A percentile compares a stretch with the other conserved stretches of the same genome.
These are phyloP conservation scores for Chondrostereum purpureum DNA, from an alignment of 1,284 basidiomycete genomes.

Conservation along the genomic window DNA sequence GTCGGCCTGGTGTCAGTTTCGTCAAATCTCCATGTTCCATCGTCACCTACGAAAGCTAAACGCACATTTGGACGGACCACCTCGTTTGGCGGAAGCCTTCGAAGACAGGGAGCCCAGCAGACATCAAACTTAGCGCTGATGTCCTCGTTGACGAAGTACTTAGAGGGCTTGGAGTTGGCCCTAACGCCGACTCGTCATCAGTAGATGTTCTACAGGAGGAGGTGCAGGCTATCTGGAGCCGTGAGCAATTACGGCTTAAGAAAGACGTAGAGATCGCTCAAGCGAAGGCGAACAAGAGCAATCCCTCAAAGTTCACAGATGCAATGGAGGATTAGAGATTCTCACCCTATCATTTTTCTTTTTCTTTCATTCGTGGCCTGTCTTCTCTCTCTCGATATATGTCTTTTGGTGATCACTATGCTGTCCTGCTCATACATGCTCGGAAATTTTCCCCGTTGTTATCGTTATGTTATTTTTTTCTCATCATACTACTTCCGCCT, in stretches of 20 bases:
- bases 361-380: neutral
- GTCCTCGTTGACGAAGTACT: conserved; percentile 59
- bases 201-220: conserved; percentile 59
- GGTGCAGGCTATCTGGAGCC: conserved; percentile 59
- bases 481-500: too few species aligned
- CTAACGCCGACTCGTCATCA: conserved; percentile 20
- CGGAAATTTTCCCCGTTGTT: neutral
- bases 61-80: conserved; percentile 46
- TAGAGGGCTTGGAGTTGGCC: conserved; percentile 52
- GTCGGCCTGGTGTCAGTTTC: conserved; percentile 53
- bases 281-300: conserved; percentile 17
- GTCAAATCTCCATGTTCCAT: conserved; percentile 25
- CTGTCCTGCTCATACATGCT: neutral
- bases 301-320: conserved; percentile 39
- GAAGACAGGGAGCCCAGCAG: conserved; percentile 33
- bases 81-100: conserved; percentile 48
- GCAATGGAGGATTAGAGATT: conserved; percentile 48
- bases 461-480: neutral
- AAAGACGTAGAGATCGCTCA: conserved; percentile 45
- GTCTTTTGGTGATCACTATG: too few species aligned
- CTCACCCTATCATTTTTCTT: neutral
- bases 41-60: conserved; percentile 33
- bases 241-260: conserved; percentile 48
- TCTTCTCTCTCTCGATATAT: neutral
- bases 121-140: conserved; percentile 49